Conservation (phyloP, 768 basidiomycete species). For the Collybia sp. region DNA sequence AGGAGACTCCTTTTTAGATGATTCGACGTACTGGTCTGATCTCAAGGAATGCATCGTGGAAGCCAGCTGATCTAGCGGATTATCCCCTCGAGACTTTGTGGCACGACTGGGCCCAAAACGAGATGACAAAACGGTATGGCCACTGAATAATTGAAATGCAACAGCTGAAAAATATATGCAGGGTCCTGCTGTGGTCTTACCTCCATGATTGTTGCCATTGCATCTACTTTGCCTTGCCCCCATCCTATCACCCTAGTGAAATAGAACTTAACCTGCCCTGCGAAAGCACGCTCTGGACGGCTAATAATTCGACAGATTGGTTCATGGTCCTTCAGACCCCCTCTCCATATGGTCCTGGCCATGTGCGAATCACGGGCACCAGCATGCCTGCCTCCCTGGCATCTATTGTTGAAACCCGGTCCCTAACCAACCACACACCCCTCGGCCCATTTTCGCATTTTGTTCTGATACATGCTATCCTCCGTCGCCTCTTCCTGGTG, state of each 20-base stretch:
- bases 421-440: background rate
- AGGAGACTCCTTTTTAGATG: constrained; percentile 26
- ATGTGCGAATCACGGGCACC: constrained; percentile 28
- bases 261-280: constrained; percentile 50
- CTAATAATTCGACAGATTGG: constrained; percentile 46
- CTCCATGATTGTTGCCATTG: constrained; percentile 53
- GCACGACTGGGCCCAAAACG: constrained; percentile 53
- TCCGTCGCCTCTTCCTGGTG: constrained; percentile 33
- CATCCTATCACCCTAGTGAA: constrained; percentile 42
- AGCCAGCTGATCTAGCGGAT: constrained; percentile 31
- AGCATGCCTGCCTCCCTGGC: constrained; percentile 26
- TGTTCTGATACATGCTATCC: constrained; percentile 40
- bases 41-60: constrained; percentile 39
- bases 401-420: constrained; percentile 8
- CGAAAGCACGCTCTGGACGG: constrained; percentile 52
- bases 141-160: background rate
- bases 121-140: constrained; percentile 52
- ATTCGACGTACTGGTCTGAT: constrained; percentile 43
- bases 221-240: constrained; percentile 46
- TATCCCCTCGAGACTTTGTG: constrained; percentile 36
- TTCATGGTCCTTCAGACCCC: constrained; percentile 30
- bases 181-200: constrained; percentile 45
- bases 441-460: constrained; percentile 40
- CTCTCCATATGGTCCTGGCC: constrained; percentile 35
- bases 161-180: constrained; percentile 16